Evolutionary conservation across 768 basidiomycete species (phyloP).

Genomic region (Pleurotus sapidus): DNA sequence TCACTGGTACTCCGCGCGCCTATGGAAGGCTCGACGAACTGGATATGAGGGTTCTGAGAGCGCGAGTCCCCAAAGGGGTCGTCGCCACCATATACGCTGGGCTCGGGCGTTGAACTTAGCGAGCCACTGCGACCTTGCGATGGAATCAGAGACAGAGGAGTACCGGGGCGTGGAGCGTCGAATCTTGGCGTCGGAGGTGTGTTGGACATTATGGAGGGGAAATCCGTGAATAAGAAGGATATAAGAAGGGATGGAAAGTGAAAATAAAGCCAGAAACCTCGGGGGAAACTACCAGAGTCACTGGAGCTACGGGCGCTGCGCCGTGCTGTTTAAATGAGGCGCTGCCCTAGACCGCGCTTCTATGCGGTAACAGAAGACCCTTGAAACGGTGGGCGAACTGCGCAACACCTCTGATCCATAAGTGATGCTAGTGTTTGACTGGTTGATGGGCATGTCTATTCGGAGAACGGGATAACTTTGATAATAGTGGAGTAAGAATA

Average conservation of each 20-base stretch:
- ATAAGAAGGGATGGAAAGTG: not conserved
- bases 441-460: too few relatives aligned
- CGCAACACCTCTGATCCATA: not conserved
- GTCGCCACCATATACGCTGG: not conserved
- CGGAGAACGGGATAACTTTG: too few relatives aligned
- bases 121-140: not conserved
- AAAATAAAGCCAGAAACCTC: not conserved
- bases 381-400: not conserved
- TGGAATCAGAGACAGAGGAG: not conserved
- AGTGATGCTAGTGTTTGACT: too few relatives aligned
- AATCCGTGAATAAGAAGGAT: not conserved
- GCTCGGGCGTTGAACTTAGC: not conserved
- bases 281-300: slow-evolving; percentile 9
- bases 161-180: slow-evolving; percentile 4
- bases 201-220: not conserved
- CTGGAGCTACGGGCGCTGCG: not conserved
- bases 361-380: not conserved
- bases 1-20: not conserved
- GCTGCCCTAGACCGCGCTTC: slow-evolving; percentile 5
- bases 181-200: not conserved
- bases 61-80: slow-evolving; percentile 4
- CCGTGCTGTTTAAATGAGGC: slow-evolving; percentile 8
- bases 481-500: too few relatives aligned
- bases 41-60: not conserved
- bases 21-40: slow-evolving; percentile 4